phyloP scores from a whole-genome alignment of 2,329 filamentous ascomycete genomes.

The Grosmannia clavigera region DNA sequence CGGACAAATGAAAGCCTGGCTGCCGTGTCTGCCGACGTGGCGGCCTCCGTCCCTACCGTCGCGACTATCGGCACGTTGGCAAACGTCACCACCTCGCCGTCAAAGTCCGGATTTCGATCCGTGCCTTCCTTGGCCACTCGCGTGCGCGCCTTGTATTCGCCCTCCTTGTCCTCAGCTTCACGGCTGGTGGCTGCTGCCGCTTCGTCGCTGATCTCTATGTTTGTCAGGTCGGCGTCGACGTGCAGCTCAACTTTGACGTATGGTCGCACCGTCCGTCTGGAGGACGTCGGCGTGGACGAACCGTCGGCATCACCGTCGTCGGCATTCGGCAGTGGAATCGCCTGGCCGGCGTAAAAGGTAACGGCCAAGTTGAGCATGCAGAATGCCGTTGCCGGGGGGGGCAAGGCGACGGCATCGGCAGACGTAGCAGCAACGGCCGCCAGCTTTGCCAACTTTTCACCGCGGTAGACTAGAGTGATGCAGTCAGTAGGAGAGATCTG shows the following conservation, averaged over 20 bases:
- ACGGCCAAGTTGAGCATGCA: constrained; percentile 53
- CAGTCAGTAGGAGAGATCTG: not conserved
- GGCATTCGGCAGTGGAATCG: constrained; percentile 50
- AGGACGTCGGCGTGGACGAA: not conserved
- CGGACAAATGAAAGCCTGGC: constrained; percentile 62
- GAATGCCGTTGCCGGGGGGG: constrained; percentile 20
- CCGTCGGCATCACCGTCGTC: not conserved
- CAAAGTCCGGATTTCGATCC: constrained; percentile 47
- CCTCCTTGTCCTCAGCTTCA: constrained; percentile 29
- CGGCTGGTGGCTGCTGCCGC: constrained; percentile 21
- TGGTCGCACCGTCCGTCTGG: constrained; percentile 48
- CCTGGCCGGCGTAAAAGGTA: constrained; percentile 64
- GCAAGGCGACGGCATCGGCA: not conserved
- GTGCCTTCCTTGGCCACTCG: constrained; percentile 13
- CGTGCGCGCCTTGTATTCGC: constrained; percentile 40
- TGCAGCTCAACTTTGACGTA: constrained; percentile 80
- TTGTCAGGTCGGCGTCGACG: constrained; percentile 42
- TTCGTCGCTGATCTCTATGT: constrained; percentile 12
- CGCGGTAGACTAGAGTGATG: constrained; percentile 23
- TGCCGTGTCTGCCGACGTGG: constrained; percentile 34
- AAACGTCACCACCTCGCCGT: constrained; percentile 45
- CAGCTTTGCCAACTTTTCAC: constrained; percentile 15
- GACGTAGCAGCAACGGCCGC: not conserved
- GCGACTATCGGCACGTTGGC: constrained; percentile 33
- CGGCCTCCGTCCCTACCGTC: constrained; percentile 8